phyloP scores from a whole-genome alignment of 495 filamentous ascomycete species.

The Penicillium pulvis region DNA sequence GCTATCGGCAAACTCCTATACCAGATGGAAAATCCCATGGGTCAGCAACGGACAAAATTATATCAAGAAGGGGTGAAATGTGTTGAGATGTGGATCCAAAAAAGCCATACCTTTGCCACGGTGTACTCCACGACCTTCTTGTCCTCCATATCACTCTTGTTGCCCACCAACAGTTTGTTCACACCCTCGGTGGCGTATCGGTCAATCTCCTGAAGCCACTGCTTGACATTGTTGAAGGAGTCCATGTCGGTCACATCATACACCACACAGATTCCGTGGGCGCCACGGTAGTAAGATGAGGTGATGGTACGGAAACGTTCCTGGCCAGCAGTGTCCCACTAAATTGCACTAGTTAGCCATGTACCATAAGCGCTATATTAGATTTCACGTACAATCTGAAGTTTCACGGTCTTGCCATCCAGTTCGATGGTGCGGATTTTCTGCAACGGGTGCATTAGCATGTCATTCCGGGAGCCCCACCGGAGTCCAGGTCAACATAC shows the following conservation, averaged over 20 bases:
- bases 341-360: conserved; percentile 19
- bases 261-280: conserved; percentile 98
- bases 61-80: neutral
- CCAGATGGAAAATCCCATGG: conserved; percentile 4
- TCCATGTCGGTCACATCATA: conserved; percentile 99
- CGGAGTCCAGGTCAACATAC: conserved; percentile 57
- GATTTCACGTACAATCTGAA: conserved; percentile 82
- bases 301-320: conserved; percentile 99
- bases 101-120: conserved; percentile 82
- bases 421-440: conserved; percentile 99
- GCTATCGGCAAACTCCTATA: conserved; percentile 96
- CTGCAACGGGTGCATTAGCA: conserved; percentile 50
- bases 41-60: conserved; percentile 18
- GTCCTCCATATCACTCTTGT: conserved; percentile 99
- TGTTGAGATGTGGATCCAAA: neutral
- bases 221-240: conserved; percentile 99
- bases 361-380: neutral
- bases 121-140: conserved; percentile 99
- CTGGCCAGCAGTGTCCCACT: conserved; percentile 99
- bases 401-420: conserved; percentile 98
- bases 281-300: conserved; percentile 97
- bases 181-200: conserved; percentile 98
- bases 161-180: conserved; percentile 97
- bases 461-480: conserved; percentile 8
- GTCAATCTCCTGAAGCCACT: conserved; percentile 99